Evolutionary conservation across 2,329 filamentous ascomycete species (phyloP).

Genomic region (Penicillium occitanis): DNA sequence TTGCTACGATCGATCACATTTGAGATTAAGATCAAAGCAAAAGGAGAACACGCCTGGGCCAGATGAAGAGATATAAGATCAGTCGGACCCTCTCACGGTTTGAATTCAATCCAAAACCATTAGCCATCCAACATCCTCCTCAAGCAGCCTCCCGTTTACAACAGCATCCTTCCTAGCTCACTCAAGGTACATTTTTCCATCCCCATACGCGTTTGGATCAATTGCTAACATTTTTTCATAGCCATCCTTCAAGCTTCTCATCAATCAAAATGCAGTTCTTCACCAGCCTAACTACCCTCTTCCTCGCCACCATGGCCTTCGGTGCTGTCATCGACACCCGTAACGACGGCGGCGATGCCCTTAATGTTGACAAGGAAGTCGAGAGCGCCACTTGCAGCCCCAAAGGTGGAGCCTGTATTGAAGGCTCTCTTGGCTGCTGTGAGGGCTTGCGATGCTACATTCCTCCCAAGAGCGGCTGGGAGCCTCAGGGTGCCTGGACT

Average conservation of each 20-base stretch:
- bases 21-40: neutral
- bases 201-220: too few species aligned
- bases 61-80: slow-evolving; percentile 13
- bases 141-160: neutral
- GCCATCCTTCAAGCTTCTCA: neutral
- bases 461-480: slow-evolving; percentile 19
- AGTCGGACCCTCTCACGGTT: neutral
- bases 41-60: neutral
- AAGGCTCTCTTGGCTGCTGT: slow-evolving; percentile 6
- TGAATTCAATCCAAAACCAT: neutral
- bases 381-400: slow-evolving; percentile 8
- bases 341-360: neutral
- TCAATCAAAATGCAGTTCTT: slow-evolving; percentile 22
- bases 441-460: slow-evolving; percentile 15
- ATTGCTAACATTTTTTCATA: neutral
- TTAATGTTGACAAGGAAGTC: neutral
- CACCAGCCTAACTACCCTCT: slow-evolving; percentile 16
- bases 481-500: neutral
- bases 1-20: neutral
- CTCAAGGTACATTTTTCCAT: neutral
- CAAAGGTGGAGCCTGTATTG: slow-evolving; percentile 15
- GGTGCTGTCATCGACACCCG: slow-evolving; percentile 19
- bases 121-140: neutral
- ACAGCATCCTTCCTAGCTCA: too few species aligned
- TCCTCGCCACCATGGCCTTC: slow-evolving; percentile 19